Base-by-base conservation (phyloP, 2,329 filamentous ascomycete species). In the Colletotrichum godetiae region DNA sequence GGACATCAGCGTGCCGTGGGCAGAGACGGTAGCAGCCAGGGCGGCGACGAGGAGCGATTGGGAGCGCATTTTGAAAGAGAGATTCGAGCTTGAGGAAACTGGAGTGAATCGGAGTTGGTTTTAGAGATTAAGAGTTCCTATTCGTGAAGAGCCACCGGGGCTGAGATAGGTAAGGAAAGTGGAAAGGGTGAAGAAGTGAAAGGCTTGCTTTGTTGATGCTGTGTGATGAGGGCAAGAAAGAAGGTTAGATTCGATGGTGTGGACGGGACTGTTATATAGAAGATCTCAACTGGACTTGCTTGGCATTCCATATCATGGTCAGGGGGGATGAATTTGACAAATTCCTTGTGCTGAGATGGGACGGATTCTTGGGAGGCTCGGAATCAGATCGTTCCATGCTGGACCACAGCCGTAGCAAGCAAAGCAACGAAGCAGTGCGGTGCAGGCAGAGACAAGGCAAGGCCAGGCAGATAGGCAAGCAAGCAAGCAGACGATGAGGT, bases 1-100 rank as follows among this genome's bases (percentile, higher is more conserved):
- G 55, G 85, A 81, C 76, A 87, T 86, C 77, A 92, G 83, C 68
- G 91, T 83, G 80, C 90, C 90, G 82, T 92, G 90, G 67, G 88
- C 89, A 60, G 87, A 86, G 76, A 86, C 85, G 76, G 86, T 81
- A 29, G 69, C 72, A 58, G 74, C 74, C 74, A 75, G 58, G 33
- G 74, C 73, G 77, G 88, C 85, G 77, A 86, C 80, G 75, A 88
- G 76, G 68, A 87, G 78, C 42, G 73, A 67, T 33, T 75, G 72
- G 61, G 74, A 75, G 42, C 74, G 74, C 74, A 75, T 75, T 31
- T 70, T 75, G 31, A 67, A 68, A 42, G 73, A 74, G 29, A 55
- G 72, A 37, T 59, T 57, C 56, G 72, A 61, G 64, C 55, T 61
- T 64, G 22, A 49, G 56, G 49, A 57, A 73, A 35, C 46, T 60